phyloP scores from a whole-genome alignment of 202 grass and related monocot species.

The Digitaria exilis region DNA sequence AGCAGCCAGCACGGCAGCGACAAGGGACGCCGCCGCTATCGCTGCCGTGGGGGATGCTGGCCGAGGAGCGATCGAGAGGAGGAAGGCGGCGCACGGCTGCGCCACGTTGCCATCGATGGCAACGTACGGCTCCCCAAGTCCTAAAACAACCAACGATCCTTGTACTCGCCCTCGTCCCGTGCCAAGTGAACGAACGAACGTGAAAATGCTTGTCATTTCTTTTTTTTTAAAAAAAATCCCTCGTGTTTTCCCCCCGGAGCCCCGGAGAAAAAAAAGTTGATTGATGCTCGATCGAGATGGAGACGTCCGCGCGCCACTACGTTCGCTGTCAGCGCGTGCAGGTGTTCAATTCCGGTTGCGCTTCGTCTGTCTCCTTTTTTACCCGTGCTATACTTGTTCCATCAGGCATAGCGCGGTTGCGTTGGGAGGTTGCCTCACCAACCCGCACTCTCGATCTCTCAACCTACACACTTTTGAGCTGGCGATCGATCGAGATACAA shows the following conservation, averaged over 20 bases:
- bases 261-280: neutral
- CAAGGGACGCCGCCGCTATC: too few species aligned
- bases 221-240: too few species aligned
- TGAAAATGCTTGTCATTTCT: neutral
- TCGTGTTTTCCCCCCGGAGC: neutral
- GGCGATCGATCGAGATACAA: neutral
- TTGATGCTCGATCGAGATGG: neutral
- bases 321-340: constrained; percentile 32
- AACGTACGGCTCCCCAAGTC: neutral
- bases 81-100: neutral
- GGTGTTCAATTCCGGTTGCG: constrained; percentile 7
- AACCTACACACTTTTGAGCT: constrained; percentile 29
- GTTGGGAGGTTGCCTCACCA: neutral
- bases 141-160: neutral
- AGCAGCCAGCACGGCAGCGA: neutral
- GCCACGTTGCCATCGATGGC: neutral
- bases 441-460: neutral
- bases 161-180: neutral
- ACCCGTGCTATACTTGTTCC: neutral
- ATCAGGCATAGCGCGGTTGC: neutral
- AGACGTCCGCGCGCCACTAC: neutral
- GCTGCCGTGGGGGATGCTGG: too few species aligned
- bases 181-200: neutral
- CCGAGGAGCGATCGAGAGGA: neutral
- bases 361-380: neutral